Evolutionary conservation across 805 yeast genomes (phyloP), one percentile per base, ranked within the genome.

Genomic region (Schwanniomyces pseudopolymorphus): DNA sequence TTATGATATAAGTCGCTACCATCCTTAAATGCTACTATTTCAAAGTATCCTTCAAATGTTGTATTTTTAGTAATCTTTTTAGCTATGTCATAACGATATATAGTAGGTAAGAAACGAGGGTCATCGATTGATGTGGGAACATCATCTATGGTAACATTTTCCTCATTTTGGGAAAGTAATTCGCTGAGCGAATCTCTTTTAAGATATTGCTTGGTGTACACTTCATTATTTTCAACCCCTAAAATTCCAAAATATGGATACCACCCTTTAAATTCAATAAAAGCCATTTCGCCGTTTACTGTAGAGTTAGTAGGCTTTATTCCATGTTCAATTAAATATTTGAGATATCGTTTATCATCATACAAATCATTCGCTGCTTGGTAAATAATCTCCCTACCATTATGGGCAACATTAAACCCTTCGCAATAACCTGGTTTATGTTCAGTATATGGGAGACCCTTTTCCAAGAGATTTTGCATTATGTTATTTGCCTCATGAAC

Each of bases 321-420:
- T 7, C 28, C 41, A 38, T 38, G 28, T 38, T 38, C 41, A 19
- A 38, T 38, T 38, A 38, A 21, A 21, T 38, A 38, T 22, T 38
- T 20, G 26, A 38, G 41, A 21, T 3, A 38, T 5, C 41, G 3
- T 4, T 38, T 7, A 2, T 28, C 28, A 7, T 38, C 10, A 21
- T 38, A 38, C 2, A 20, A 6, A 10, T 2, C 3, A 14, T 38
- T 7, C 10, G 11, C 11, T 21, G 6, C 14, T 14, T 8, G 2
- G 13, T 9, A 27, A 13, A 27, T 27, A 13, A 27, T 13, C 3
- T 27, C 16, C 16, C 14, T 11, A 2, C 33, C 14, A 27, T 27
- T 14, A 5, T 27, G 3, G 3, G 14, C 10, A 13, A 27, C 5
- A 8, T 3, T 27, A 5, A 27, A 13, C 4, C 33, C 33, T 6